Conservation (phyloP, 371 early-diverging fungal species). For the Mortierella polycephala region DNA sequence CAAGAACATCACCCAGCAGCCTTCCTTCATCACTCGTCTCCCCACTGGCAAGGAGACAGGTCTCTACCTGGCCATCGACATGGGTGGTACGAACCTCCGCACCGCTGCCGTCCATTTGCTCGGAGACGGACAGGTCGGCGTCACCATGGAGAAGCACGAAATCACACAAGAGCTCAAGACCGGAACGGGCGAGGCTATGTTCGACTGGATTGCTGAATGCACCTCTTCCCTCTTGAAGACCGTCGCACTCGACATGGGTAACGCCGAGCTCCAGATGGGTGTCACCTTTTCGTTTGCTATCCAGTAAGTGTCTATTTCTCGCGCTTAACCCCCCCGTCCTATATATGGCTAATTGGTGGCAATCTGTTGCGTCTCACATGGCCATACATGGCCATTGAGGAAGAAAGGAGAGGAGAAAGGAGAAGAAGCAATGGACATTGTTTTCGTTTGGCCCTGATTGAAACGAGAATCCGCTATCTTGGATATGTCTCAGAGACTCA, state of each 20-base stretch:
- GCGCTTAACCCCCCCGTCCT: neutral
- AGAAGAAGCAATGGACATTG: too few species aligned
- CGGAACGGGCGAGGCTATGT: constrained; percentile 74
- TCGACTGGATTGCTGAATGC: constrained; percentile 89
- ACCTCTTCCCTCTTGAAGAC: constrained; percentile 59
- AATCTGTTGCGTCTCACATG: neutral
- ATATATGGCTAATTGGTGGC: neutral
- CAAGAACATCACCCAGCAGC: constrained; percentile 69
- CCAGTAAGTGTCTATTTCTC: constrained; percentile 47
- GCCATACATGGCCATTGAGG: too few species aligned
- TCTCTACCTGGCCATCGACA: constrained; percentile 87
- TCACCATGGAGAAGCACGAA: constrained; percentile 82
- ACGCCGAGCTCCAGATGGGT: constrained; percentile 64
- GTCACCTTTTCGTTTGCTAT: constrained; percentile 90
- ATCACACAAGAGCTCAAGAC: constrained; percentile 86
- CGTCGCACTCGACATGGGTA: constrained; percentile 30
- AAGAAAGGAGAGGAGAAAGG: too few species aligned
- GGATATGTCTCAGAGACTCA: neutral
- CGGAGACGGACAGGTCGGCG: constrained; percentile 77
- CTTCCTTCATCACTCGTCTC: constrained; percentile 84
- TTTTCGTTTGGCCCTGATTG: too few species aligned
- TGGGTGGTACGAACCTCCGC: constrained; percentile 94
- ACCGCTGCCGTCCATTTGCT: constrained; percentile 81
- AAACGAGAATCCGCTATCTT: neutral
- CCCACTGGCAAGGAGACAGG: constrained; percentile 91